Percentiles rank a stretch among this genome's conserved stretches.
Evolutionary conservation across 164 flowering plant species (phyloP).

Genomic region (Nymphaea colorata): DNA sequence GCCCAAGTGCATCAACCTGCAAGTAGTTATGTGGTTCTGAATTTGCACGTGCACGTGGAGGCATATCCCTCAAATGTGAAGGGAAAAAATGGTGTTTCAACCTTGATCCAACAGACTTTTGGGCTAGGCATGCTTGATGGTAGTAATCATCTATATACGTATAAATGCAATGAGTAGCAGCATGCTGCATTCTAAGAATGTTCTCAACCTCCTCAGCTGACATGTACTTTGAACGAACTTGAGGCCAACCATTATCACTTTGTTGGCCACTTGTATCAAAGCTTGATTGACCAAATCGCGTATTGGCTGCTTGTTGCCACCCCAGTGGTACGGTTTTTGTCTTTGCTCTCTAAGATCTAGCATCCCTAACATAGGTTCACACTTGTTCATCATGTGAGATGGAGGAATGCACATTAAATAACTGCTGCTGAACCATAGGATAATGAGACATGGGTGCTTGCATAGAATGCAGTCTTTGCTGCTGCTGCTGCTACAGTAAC

Average conservation of each 20-base stretch:
- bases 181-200: conserved; percentile 76
- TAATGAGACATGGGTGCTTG: conserved; percentile 54
- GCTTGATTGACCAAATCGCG: conserved; percentile 47
- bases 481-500: conserved; percentile 37
- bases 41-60: conserved; percentile 50
- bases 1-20: conserved; percentile 66
- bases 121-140: conserved; percentile 79
- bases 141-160: conserved; percentile 89
- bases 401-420: conserved; percentile 31
- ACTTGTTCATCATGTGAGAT: conserved; percentile 21
- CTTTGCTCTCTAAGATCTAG: conserved; percentile 51
- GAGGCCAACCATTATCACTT: conserved; percentile 46
- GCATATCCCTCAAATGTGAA: conserved; percentile 50
- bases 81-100: conserved; percentile 66
- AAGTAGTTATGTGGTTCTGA: conserved; percentile 54
- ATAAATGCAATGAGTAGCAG: conserved; percentile 79
- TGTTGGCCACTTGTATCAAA: conserved; percentile 52
- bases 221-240: conserved; percentile 80
- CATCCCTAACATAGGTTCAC: conserved; percentile 32
- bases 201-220: conserved; percentile 82
- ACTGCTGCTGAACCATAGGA: conserved; percentile 55
- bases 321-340: conserved; percentile 42
- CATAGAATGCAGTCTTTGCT: conserved; percentile 45
- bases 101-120: conserved; percentile 56
- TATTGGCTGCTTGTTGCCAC: conserved; percentile 20